A percentile compares a stretch with the other conserved stretches of the same genome.
Evolutionary conservation across 495 filamentous ascomycete species (phyloP).

Genomic region (Penicillium maclennaniae): DNA sequence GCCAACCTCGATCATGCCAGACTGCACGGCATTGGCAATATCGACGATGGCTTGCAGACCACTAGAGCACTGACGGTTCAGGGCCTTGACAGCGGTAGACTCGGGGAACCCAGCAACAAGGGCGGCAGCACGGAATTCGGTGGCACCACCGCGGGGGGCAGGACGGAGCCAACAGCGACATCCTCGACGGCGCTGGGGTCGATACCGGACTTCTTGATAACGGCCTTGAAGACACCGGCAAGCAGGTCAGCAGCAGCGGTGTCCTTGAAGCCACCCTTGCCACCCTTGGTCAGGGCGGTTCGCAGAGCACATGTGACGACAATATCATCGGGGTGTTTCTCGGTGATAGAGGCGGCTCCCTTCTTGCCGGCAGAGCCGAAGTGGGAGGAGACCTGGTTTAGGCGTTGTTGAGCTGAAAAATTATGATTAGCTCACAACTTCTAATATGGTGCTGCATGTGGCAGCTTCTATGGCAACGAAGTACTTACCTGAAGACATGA

Average conservation of each 20-base stretch:
- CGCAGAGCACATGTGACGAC: conserved; percentile 92
- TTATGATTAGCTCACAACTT: no score
- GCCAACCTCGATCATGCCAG: conserved; percentile 93
- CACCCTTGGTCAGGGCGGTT: conserved; percentile 86
- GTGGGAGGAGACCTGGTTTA: conserved; percentile 62
- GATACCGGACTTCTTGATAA: conserved; percentile 80
- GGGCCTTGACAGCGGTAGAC: conserved; percentile 69
- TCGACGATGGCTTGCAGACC: conserved; percentile 89
- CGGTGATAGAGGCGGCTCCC: conserved; percentile 50
- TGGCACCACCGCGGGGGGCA: conserved; percentile 90
- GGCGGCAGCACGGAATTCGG: conserved; percentile 90
- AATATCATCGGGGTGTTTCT: conserved; percentile 70
- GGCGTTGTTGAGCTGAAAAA: conserved; percentile 55
- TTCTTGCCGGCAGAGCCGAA: conserved; percentile 43
- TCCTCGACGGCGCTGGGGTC: conserved; percentile 84
- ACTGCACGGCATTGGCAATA: conserved; percentile 82
- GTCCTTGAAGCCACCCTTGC: conserved; percentile 93
- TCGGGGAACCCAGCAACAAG: conserved; percentile 91
- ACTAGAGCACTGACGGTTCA: conserved; percentile 90
- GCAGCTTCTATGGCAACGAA: neutral
- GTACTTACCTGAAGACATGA: conserved; percentile 43
- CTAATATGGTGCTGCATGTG: conserved; percentile 5
- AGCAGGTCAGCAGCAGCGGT: conserved; percentile 83
- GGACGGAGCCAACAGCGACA: conserved; percentile 85
- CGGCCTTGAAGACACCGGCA: conserved; percentile 72